Percentiles rank a stretch among this genome's conserved stretches.
These are phyloP conservation scores for Russula dissimulans DNA, from an alignment of 768 basidiomycete species.

Conservation along the genomic window DNA sequence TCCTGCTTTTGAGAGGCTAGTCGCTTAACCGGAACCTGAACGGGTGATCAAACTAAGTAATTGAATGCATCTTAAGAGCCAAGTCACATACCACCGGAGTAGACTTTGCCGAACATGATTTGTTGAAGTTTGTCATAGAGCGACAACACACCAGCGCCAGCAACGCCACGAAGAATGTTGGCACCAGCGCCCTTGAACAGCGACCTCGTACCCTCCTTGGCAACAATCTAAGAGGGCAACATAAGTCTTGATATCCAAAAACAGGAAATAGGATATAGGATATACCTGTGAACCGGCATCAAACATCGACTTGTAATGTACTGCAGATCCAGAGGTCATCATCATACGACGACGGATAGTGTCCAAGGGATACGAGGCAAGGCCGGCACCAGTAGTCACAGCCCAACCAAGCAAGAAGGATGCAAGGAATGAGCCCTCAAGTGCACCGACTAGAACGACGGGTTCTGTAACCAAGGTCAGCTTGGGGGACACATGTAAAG, in stretches of 20 bases:
- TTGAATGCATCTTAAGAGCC: background rate
- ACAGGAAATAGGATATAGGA: background rate
- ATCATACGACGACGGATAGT: conserved; percentile 99
- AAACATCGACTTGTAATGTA: conserved; percentile 99
- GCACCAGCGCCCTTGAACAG: conserved; percentile 99
- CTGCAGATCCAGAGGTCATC: conserved; percentile 96
- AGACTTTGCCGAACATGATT: conserved; percentile 97
- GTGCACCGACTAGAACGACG: conserved; percentile 90
- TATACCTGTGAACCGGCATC: conserved; percentile 74
- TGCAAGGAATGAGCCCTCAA: conserved; percentile 93
- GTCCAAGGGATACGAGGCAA: conserved; percentile 93
- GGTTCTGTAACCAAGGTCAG: conserved; percentile 53
- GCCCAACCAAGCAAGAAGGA: conserved; percentile 98
- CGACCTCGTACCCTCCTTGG: conserved; percentile 91
- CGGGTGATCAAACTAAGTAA: background rate
- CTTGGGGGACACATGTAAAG: background rate
- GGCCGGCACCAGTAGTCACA: conserved; percentile 99
- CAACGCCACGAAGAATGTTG: conserved; percentile 91
- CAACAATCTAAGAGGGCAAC: conserved; percentile 46
- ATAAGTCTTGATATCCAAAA: background rate
- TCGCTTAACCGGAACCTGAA: conserved; percentile 36
- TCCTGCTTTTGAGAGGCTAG: conserved; percentile 17
- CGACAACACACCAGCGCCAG: conserved; percentile 98
- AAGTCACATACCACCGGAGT: conserved; percentile 74
- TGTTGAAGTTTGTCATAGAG: conserved; percentile 98